Evolutionary conservation across 805 yeast genomes (phyloP).

Genomic region (Sugiyamaella qingdaonensis): DNA sequence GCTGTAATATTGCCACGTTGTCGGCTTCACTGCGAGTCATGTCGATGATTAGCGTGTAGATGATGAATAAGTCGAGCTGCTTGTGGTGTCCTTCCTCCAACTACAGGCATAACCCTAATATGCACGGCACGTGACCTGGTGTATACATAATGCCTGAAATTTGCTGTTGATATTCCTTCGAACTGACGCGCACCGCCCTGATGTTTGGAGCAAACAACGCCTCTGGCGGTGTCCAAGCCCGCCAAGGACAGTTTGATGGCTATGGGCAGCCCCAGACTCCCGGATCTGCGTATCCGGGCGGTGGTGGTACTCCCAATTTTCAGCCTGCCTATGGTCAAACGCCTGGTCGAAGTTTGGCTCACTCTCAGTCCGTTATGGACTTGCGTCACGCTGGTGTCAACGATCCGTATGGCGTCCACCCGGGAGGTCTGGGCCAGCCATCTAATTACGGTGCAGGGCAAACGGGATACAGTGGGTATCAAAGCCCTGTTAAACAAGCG

Average conservation of each 20-base stretch:
- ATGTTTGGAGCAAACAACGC: neutral
- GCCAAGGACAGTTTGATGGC: neutral
- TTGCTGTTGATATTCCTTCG: neutral
- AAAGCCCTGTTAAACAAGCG: neutral
- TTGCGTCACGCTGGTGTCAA: neutral
- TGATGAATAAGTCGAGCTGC: neutral
- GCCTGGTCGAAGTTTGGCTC: neutral
- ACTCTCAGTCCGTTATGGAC: slow-evolving; percentile 16
- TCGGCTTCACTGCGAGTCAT: neutral
- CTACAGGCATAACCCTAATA: too few relatives aligned
- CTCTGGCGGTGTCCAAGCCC: neutral
- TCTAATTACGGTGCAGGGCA: neutral
- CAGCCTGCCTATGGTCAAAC: neutral
- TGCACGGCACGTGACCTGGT: too few relatives aligned
- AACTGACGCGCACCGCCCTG: neutral
- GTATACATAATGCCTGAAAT: neutral
- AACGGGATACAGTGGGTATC: neutral
- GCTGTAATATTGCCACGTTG: neutral
- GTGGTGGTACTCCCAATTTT: neutral
- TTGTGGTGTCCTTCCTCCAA: too few relatives aligned
- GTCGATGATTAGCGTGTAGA: neutral
- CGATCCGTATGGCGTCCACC: neutral
- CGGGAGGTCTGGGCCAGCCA: neutral
- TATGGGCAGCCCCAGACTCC: neutral
- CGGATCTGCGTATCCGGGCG: neutral